Evolutionary conservation across 2,329 filamentous ascomycete species (phyloP), one percentile per base, ranked within the genome.

Genomic region (Scortechinia acanthostroma): DNA sequence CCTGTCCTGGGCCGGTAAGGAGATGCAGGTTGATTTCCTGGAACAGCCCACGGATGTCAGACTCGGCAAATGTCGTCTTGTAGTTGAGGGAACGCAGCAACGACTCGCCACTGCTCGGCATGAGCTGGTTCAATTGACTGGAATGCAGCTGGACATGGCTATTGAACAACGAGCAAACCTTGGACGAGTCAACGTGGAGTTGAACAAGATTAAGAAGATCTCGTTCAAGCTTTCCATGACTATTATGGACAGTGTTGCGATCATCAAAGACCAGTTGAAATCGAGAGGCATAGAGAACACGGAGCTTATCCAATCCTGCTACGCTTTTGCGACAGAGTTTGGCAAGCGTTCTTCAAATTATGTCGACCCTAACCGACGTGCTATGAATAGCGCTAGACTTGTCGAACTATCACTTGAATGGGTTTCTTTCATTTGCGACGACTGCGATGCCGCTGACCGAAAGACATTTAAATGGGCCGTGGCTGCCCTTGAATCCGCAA

Each of bases 401-500:
- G 95, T 91, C 13, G 88, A 95, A 58, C 74, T 98, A 45, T 90
- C 91, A 3, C 72, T 98, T 10, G 91, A 98, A 61, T 98, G 93
- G 93, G 87, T 98, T 15, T 91, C 88, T 58, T 98, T 98, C 63
- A 93, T 98, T 52, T 95, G 91, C 58, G 91, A 97, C 57, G 93
- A 98, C 62, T 98, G 93, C 63, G 78, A 94, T 53, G 88, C 93
- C 6, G 89, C 89, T 3, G 93, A 98, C 62, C 80, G 91, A 53
- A 94, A 91, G 66, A 96, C 93, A 0, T 98, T 98, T 68, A 85
- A 91, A 52, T 98, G 93, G 93, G 90, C 93, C 4, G 94, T 98
- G 22, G 79, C 91, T 44, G 93, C 93, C 6, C 76, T 98, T 13
- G 93, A 98, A 59, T 95, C 97, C 60, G 88, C 91, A 45, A 97